A percentile compares a stretch with the other conserved stretches of the same genome.
Evolutionary conservation across 352 stramenopile genomes (phyloP).

Genomic region (Lagenidium giganteum): DNA sequence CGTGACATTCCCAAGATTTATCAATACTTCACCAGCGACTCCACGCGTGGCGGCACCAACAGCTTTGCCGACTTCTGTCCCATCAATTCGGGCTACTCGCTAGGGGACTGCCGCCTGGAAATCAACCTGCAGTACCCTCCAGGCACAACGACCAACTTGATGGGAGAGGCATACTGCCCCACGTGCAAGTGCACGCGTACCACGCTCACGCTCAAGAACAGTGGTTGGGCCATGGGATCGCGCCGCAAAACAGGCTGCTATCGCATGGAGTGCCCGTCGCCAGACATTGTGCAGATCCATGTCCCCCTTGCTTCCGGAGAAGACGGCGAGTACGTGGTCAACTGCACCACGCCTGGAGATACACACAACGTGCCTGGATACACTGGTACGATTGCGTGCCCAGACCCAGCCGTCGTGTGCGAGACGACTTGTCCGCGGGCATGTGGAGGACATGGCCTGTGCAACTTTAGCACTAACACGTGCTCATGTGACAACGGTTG

Average conservation of each 20-base stretch:
- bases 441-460: constrained; percentile 25
- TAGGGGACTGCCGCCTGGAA: constrained; percentile 58
- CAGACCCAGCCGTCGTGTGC: constrained; percentile 60
- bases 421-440: constrained; percentile 21
- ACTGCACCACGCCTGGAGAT: constrained; percentile 37
- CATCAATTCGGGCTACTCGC: constrained; percentile 62
- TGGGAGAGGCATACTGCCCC: constrained; percentile 70
- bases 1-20: constrained; percentile 37
- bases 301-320: constrained; percentile 21
- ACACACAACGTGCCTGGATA: constrained; percentile 38
- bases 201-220: constrained; percentile 59
- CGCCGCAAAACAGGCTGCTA: constrained; percentile 76
- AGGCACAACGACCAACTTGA: constrained; percentile 59
- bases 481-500: constrained; percentile 23
- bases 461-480: constrained; percentile 17
- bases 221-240: constrained; percentile 46
- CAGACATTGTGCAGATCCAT: constrained; percentile 31
- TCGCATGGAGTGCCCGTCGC: constrained; percentile 48
- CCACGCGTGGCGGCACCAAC: constrained; percentile 44
- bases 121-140: constrained; percentile 43
- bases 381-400: constrained; percentile 47
- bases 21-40: constrained; percentile 56
- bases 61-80: constrained; percentile 77
- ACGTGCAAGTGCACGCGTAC: constrained; percentile 69
- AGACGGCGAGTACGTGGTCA: constrained; percentile 17